Conservation (phyloP, 2,329 filamentous ascomycete species). For the Uncinocarpus reesii region DNA sequence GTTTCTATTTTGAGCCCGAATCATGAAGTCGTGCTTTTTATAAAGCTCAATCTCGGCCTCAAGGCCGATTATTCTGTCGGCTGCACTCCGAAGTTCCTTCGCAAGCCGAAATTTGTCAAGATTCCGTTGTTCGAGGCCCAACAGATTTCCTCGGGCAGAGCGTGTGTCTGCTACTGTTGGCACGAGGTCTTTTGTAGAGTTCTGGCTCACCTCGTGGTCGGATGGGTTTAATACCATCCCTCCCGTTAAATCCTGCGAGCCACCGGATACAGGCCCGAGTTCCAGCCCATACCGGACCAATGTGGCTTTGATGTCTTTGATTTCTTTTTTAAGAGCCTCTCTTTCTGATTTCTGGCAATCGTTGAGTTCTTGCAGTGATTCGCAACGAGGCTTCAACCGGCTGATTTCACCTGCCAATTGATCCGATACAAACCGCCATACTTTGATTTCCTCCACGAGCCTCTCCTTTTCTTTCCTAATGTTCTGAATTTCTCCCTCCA, state of each 20-base stretch:
- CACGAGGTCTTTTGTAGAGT: not conserved
- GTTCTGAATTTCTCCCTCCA: conserved; percentile 7
- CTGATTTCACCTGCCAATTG: not conserved
- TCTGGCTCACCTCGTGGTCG: not conserved
- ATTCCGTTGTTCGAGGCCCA: not conserved
- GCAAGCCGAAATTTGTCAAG: not conserved
- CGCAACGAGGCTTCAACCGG: not conserved
- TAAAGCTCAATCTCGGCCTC: not conserved
- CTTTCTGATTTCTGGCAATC: not conserved
- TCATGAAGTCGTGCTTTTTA: not conserved
- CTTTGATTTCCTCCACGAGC: not conserved
- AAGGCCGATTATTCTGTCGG: not conserved
- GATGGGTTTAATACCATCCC: not conserved
- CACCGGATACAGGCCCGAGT: not conserved
- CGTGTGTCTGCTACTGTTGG: not conserved
- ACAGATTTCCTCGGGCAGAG: not conserved
- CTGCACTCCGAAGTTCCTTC: not conserved
- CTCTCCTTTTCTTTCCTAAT: not conserved
- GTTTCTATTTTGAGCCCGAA: not conserved
- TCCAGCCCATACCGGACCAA: not conserved
- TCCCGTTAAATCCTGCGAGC: not conserved
- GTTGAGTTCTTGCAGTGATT: not conserved
- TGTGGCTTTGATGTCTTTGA: not conserved
- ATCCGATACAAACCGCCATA: not conserved
- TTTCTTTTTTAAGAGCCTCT: not conserved